Evolutionary conservation across 805 yeast species (phyloP).

Genomic region (Torulaspora quercuum): DNA sequence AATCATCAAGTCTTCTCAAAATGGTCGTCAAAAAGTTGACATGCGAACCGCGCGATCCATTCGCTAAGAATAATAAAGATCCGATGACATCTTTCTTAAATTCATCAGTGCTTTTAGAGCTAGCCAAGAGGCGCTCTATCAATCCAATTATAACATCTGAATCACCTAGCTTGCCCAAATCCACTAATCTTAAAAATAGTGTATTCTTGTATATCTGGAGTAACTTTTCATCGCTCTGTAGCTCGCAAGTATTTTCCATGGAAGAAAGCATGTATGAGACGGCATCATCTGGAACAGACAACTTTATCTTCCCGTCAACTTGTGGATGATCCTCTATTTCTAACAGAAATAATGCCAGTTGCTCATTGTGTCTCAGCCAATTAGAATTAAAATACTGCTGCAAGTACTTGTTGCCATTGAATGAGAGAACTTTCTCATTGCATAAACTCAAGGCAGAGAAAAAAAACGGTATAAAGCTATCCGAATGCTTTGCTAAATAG

Average conservation of each 20-base stretch:
- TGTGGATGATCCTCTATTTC: conserved; percentile 34
- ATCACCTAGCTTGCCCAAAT: conserved; percentile 23
- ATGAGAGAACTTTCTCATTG: conserved; percentile 44
- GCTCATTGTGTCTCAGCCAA: conserved; percentile 39
- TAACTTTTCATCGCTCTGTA: conserved; percentile 15
- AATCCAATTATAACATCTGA: conserved; percentile 14
- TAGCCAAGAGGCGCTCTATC: conserved; percentile 2
- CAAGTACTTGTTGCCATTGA: conserved; percentile 42
- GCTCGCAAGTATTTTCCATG: conserved; percentile 12
- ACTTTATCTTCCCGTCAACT: conserved; percentile 36
- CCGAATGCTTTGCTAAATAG: conserved; percentile 41
- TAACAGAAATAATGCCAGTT: conserved; percentile 44
- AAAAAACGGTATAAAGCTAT: conserved; percentile 45
- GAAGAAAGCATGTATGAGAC: conserved; percentile 7
- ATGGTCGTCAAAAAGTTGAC: conserved; percentile 20
- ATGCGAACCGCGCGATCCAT: conserved; percentile 22
- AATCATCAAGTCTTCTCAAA: conserved; percentile 26
- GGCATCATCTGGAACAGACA: conserved; percentile 31
- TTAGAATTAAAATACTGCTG: conserved; percentile 47
- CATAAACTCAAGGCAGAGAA: conserved; percentile 39
- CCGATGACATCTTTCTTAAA: conserved; percentile 46
- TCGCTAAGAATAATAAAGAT: conserved; percentile 36
- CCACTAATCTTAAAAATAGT: conserved; percentile 40
- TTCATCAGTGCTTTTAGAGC: conserved; percentile 11
- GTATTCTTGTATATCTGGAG: conserved; percentile 53